Evolutionary conservation across 306 rosid species (phyloP), one percentile per base, ranked within the genome.

Genomic region (Castanea sativa): DNA sequence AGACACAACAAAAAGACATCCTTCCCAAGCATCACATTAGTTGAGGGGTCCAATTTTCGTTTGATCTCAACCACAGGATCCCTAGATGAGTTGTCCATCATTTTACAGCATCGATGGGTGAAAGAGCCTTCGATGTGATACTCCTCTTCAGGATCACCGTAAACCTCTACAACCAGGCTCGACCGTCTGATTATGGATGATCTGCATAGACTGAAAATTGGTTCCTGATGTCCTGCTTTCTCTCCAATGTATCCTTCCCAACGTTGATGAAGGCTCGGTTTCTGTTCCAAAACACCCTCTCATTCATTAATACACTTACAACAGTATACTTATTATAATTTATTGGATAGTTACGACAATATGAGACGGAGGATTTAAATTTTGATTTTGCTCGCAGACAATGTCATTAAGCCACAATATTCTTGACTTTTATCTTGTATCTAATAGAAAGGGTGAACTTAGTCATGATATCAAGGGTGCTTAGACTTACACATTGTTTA

Each of bases 181-280:
- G 87, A 84, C 70, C 84, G 77, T 80, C 84, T 70, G 55, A 80
- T 80, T 12, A 80, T 73, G 4, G 77, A 84, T 11, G 79, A 80
- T 65, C 76, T 80, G 30, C 52, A 55, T 41, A 73, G 21, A 49
- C 58, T 41, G 14, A 79, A 79, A 38, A 75, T n/a, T 6, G 87
- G 80, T 45, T 18, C 55, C 1, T 64, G 72, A 19, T 55, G 60
- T n/a, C 57, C 81, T 41, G 56, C 69, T 55, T 72, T 80, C 76
- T 80, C 79, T 15, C 82, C 82, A 0, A 51, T 10, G 32, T 63
- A 84, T 41, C 76, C 84, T 65, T 84, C 87, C 87, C 84, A 80
- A 5, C 81, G 78, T 51, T 75, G 81, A 73, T 64, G 81, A 70
- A 83, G 79, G 55, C 81, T 79, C 19, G 87, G 84, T 49, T 55